Conservation (phyloP, 1,284 basidiomycete species). For the Sporisorium graminicola region DNA sequence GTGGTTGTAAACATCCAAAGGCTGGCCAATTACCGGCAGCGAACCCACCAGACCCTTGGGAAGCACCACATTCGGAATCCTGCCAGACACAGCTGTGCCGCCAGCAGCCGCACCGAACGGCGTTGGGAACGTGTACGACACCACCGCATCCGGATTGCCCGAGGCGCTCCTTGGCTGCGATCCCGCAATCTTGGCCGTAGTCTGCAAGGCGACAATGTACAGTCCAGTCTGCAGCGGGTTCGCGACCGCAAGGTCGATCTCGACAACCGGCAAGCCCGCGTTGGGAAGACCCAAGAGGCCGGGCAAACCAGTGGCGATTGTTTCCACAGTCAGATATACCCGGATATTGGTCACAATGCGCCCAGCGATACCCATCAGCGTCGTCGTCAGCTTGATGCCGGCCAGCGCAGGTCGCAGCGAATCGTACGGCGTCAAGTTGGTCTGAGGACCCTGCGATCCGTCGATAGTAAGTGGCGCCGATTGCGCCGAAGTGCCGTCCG, state of each 20-base stretch:
- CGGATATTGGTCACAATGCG: conserved; percentile 55
- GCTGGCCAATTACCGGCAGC: conserved; percentile 46
- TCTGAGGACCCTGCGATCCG: conserved; percentile 39
- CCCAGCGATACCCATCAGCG: conserved; percentile 72
- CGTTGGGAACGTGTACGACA: conserved; percentile 51
- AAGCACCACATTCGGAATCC: conserved; percentile 49
- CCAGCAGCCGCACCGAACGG: conserved; percentile 15
- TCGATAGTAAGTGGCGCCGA: conserved; percentile 33
- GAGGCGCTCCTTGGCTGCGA: conserved; percentile 21
- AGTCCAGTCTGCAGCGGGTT: conserved; percentile 45
- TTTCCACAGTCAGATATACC: conserved; percentile 46
- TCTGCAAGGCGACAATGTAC: conserved; percentile 44
- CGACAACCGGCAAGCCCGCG: conserved; percentile 22
- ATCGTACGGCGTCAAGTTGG: conserved; percentile 75
- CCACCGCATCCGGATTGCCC: conserved; percentile 33
- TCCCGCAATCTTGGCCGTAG: conserved; percentile 34
- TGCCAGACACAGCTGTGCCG: conserved; percentile 26
- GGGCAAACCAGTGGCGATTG: conserved; percentile 33
- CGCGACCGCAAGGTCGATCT: conserved; percentile 39
- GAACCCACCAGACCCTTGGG: conserved; percentile 52
- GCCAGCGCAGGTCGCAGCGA: conserved; percentile 76
- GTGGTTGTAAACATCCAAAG: conserved; percentile 53
- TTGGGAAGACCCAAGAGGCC: conserved; percentile 21
- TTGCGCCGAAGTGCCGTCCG: conserved; percentile 28
- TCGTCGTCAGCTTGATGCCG: conserved; percentile 74